Percentiles rank a stretch among this genome's conserved stretches.
Conservation (phyloP, 2,329 filamentous ascomycete species). For the Fusarium napiforme region DNA sequence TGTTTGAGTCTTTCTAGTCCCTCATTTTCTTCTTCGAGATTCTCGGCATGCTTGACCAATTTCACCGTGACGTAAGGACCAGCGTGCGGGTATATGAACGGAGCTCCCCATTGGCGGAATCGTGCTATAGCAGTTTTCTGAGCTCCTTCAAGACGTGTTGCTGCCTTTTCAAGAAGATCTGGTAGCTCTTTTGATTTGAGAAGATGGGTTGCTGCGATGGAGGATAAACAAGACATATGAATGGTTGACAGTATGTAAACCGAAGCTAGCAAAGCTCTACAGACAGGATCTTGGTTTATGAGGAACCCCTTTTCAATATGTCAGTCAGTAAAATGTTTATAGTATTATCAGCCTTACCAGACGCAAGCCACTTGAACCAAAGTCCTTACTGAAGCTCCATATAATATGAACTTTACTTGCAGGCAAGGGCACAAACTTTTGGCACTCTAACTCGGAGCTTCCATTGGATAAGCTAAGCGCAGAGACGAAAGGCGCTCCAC, state of each 20-base stretch:
- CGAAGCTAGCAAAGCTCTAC: neutral
- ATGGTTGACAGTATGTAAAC: neutral
- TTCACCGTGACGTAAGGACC: neutral
- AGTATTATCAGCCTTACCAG: neutral
- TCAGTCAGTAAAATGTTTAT: neutral
- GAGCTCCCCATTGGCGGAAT: neutral
- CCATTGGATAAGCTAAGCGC: neutral
- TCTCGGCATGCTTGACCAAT: neutral
- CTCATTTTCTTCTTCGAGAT: neutral
- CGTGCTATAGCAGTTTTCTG: neutral
- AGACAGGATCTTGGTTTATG: neutral
- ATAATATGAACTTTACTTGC: neutral
- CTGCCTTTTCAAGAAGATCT: neutral
- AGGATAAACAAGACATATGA: neutral
- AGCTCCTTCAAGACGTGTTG: neutral
- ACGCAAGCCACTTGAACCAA: neutral
- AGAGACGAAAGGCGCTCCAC: neutral
- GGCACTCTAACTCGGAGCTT: neutral
- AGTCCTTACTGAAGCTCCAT: neutral
- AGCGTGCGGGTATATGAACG: neutral
- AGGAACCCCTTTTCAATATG: neutral
- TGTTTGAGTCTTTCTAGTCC: neutral
- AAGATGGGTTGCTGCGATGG: neutral
- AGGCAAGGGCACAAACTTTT: neutral
- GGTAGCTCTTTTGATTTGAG: neutral